These are phyloP conservation scores for Lenzites betulinus DNA, from an alignment of 768 basidiomycete species.

Conservation along the genomic window DNA sequence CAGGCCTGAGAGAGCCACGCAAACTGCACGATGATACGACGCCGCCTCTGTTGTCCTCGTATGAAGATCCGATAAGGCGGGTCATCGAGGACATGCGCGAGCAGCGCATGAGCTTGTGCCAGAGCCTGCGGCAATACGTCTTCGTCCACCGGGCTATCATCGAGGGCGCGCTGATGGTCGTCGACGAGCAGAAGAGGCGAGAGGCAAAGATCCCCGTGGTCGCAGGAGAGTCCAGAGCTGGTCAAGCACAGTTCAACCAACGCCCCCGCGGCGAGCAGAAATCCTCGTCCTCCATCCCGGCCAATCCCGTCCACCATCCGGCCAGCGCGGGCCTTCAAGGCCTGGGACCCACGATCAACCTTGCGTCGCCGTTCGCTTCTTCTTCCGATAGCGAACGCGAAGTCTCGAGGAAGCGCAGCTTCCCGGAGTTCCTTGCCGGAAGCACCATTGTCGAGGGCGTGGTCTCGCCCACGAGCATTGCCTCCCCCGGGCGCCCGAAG, in stretches of 20 bases:
- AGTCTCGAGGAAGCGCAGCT: constrained; percentile 20
- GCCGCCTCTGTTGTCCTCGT: constrained; percentile 61
- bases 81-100: constrained; percentile 93
- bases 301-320: constrained; percentile 17
- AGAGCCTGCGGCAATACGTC: constrained; percentile 91
- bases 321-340: not conserved
- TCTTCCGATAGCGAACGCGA: constrained; percentile 5
- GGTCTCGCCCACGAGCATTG: constrained; percentile 3
- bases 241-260: constrained; percentile 8
- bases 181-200: constrained; percentile 66
- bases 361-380: constrained; percentile 15
- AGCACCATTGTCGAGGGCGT: constrained; percentile 15
- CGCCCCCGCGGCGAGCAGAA: not conserved
- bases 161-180: constrained; percentile 75
- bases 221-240: constrained; percentile 26
- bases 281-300: constrained; percentile 11
- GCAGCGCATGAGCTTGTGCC: constrained; percentile 95
- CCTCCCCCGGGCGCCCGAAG: constrained; percentile 47
- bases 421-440: constrained; percentile 16
- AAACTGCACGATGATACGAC: constrained; percentile 51
- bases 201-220: constrained; percentile 28
- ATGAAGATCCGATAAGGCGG: constrained; percentile 76
- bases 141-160: constrained; percentile 88
- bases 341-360: constrained; percentile 1
- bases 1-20: constrained; percentile 48